A percentile compares a stretch with the other conserved stretches of the same genome.
These are phyloP conservation scores for Populus alba DNA, from an alignment of 345 rosid genomes.

Conservation along the genomic window DNA sequence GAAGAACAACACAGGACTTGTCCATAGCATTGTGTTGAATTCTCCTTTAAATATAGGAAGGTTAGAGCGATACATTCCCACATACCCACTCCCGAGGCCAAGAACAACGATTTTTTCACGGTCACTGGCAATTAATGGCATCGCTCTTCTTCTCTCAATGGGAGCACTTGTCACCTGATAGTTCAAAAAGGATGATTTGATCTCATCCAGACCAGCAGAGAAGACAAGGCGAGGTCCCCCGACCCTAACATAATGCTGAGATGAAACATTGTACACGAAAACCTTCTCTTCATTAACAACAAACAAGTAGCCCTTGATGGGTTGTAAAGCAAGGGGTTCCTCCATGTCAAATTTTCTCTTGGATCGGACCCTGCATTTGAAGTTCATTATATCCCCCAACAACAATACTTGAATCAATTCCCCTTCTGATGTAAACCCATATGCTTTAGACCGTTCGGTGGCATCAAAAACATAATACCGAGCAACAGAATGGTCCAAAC, in stretches of 20 bases:
- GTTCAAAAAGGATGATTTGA: slow-evolving; percentile 68
- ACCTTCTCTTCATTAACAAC: slow-evolving; percentile 58
- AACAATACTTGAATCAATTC: slow-evolving; percentile 73
- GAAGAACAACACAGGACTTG: slow-evolving; percentile 82
- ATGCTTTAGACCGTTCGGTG: slow-evolving; percentile 84
- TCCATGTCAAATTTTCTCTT: slow-evolving; percentile 64
- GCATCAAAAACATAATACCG: slow-evolving; percentile 68
- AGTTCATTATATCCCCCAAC: slow-evolving; percentile 78
- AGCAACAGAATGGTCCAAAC: slow-evolving; percentile 64
- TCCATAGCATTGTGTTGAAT: slow-evolving; percentile 70
- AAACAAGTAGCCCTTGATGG: slow-evolving; percentile 80
- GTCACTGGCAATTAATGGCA: slow-evolving; percentile 74
- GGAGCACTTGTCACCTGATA: slow-evolving; percentile 36
- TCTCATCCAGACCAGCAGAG: slow-evolving; percentile 68
- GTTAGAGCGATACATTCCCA: slow-evolving; percentile 76
- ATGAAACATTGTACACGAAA: slow-evolving; percentile 73
- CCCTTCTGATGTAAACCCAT: slow-evolving; percentile 82
- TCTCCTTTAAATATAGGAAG: slow-evolving; percentile 64
- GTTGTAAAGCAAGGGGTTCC: slow-evolving; percentile 71
- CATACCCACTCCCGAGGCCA: slow-evolving; percentile 75
- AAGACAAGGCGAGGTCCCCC: slow-evolving; percentile 72
- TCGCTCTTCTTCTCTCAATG: slow-evolving; percentile 16
- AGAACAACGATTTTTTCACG: slow-evolving; percentile 75
- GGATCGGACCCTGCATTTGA: slow-evolving; percentile 88
- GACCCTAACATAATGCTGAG: slow-evolving; percentile 69